Evolutionary conservation across 2,329 filamentous ascomycete species (phyloP).

Genomic region (Microcera coccophila): DNA sequence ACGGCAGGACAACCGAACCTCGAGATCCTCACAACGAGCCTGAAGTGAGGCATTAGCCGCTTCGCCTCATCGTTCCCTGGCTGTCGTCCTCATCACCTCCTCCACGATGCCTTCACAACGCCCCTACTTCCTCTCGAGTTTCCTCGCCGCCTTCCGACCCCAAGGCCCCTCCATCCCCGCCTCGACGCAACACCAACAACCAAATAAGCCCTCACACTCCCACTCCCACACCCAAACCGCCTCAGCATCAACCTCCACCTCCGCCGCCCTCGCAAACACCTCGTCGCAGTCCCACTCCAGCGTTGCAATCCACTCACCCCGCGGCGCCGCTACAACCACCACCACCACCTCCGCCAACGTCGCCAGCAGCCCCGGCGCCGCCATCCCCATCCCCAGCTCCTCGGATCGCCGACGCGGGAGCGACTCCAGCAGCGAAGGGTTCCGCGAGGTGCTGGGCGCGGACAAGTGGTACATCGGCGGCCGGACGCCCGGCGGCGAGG

Average conservation of each 20-base stretch:
- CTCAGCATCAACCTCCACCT: slow-evolving; percentile 25
- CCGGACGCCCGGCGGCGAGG: slow-evolving; percentile 70
- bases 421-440: slow-evolving; percentile 72
- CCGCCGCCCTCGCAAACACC: slow-evolving; percentile 17
- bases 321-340: slow-evolving; percentile 17
- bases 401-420: slow-evolving; percentile 58
- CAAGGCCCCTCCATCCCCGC: slow-evolving; percentile 37
- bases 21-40: not conserved
- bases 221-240: slow-evolving; percentile 32
- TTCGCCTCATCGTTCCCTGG: not conserved
- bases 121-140: slow-evolving; percentile 54
- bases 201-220: slow-evolving; percentile 23
- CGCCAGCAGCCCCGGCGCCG: slow-evolving; percentile 16
- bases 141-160: slow-evolving; percentile 51
- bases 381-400: slow-evolving; percentile 40
- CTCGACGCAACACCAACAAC: slow-evolving; percentile 29
- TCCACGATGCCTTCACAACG: slow-evolving; percentile 48
- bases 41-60: not conserved
- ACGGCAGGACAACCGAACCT: not conserved
- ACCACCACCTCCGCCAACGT: slow-evolving; percentile 14
- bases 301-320: slow-evolving; percentile 30
- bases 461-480: slow-evolving; percentile 84
- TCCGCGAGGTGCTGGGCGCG: slow-evolving; percentile 65
- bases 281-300: slow-evolving; percentile 26
- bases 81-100: not conserved